A percentile compares a stretch with the other conserved stretches of the same genome.
These are phyloP conservation scores for Panaeolus papilionaceus DNA, from an alignment of 768 basidiomycete genomes.

Conservation along the genomic window DNA sequence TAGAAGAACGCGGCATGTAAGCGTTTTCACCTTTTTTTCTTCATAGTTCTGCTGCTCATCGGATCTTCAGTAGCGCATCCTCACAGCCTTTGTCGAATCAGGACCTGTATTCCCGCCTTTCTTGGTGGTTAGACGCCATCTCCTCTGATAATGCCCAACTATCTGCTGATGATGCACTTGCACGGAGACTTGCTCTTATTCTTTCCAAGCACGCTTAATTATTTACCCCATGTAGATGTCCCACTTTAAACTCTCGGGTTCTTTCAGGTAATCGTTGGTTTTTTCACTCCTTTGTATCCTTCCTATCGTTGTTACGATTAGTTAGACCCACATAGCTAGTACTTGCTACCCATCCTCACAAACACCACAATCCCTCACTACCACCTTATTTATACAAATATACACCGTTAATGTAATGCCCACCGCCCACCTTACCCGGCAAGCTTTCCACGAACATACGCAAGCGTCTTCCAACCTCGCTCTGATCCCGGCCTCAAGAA, in stretches of 20 bases:
- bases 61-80: conserved; percentile 38
- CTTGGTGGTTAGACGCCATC: conserved; percentile 69
- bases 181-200: conserved; percentile 59
- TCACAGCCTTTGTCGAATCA: conserved; percentile 38
- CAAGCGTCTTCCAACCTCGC: conserved; percentile 65
- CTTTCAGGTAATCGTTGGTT: not conserved
- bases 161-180: conserved; percentile 42
- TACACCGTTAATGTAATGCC: conserved; percentile 16
- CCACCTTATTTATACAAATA: conserved; percentile 21
- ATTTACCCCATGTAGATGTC: conserved; percentile 6
- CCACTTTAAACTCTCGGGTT: not conserved
- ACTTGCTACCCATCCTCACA: conserved; percentile 16
- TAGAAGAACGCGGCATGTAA: conserved; percentile 82
- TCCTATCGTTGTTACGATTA: conserved; percentile 12
- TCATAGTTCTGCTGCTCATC: conserved; percentile 1
- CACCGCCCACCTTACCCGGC: not conserved
- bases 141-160: conserved; percentile 32
- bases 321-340: conserved; percentile 12
- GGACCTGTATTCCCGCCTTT: conserved; percentile 54
- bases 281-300: conserved; percentile 6
- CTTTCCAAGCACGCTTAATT: conserved; percentile 28
- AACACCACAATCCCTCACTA: conserved; percentile 7
- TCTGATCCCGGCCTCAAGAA: conserved; percentile 62
- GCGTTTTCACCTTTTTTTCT: conserved; percentile 33
- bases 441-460: conserved; percentile 49